Evolutionary conservation across 208 protist genomes (phyloP).

Genomic region (Leishmania tropica): DNA sequence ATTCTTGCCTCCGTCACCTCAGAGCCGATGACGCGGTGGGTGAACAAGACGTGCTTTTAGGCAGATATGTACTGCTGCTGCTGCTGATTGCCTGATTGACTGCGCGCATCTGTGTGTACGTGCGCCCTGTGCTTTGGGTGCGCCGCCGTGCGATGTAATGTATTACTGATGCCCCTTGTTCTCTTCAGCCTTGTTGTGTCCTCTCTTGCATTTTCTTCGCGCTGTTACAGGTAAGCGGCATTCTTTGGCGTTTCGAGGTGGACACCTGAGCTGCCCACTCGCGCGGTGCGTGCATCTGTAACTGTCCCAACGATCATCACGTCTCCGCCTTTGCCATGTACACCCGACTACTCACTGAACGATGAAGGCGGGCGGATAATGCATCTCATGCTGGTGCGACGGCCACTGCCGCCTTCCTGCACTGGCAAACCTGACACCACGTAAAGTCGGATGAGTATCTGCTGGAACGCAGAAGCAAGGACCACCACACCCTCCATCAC

Average conservation of each 20-base stretch:
- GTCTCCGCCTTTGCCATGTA: background rate
- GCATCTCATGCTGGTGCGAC: background rate
- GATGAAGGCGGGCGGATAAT: background rate
- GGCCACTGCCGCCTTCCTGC: background rate
- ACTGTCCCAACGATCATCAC: background rate
- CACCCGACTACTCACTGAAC: background rate
- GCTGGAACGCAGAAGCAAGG: background rate
- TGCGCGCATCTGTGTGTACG: background rate
- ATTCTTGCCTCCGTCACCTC: constrained; percentile 38
- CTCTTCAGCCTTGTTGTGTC: background rate
- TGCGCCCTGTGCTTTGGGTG: background rate
- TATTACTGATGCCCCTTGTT: background rate
- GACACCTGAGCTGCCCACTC: background rate
- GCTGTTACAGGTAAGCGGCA: background rate
- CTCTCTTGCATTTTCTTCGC: too few relatives aligned
- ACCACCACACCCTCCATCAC: background rate
- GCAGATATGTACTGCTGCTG: background rate
- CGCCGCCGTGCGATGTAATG: background rate
- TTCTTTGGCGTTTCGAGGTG: background rate
- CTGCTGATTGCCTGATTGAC: background rate
- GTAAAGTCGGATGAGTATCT: background rate
- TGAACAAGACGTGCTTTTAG: constrained; percentile 60
- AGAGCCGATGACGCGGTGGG: constrained; percentile 66
- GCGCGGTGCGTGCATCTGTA: background rate
- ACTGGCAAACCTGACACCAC: background rate